Conservation (phyloP, 2,329 filamentous ascomycete species). For the Chaetomium sp. region DNA sequence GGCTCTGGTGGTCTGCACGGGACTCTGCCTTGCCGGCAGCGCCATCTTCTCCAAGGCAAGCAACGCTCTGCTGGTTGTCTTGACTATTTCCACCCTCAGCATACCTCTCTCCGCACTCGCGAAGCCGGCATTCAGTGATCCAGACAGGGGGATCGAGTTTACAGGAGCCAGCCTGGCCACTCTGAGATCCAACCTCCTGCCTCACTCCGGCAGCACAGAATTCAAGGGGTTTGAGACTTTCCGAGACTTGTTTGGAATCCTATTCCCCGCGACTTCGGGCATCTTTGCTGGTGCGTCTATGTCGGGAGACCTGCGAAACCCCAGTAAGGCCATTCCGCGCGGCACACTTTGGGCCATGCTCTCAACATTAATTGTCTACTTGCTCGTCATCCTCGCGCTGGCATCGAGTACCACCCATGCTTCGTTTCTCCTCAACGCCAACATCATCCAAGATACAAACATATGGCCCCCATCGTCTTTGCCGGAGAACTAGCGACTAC, state of each 20-base stretch:
- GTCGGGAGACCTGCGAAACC: slow-evolving; percentile 82
- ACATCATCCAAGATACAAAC: slow-evolving; percentile 80
- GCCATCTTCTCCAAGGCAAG: slow-evolving; percentile 79
- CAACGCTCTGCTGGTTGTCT: slow-evolving; percentile 70
- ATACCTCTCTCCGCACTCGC: slow-evolving; percentile 78
- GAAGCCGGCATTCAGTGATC: slow-evolving; percentile 66
- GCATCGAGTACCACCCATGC: slow-evolving; percentile 73
- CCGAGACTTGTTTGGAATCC: slow-evolving; percentile 80
- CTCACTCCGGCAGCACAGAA: slow-evolving; percentile 65
- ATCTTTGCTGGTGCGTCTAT: slow-evolving; percentile 78
- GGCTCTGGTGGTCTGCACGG: slow-evolving; percentile 70
- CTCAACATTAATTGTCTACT: slow-evolving; percentile 75
- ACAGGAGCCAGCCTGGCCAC: slow-evolving; percentile 75
- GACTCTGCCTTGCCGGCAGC: slow-evolving; percentile 77
- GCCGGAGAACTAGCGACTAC: slow-evolving; percentile 81
- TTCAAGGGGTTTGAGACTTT: slow-evolving; percentile 69
- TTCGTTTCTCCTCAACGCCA: slow-evolving; percentile 73
- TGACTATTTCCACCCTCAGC: slow-evolving; percentile 74
- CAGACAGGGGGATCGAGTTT: slow-evolving; percentile 67
- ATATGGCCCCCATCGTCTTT: slow-evolving; percentile 73
- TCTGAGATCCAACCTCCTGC: slow-evolving; percentile 72
- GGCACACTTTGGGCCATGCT: slow-evolving; percentile 79
- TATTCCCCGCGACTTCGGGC: slow-evolving; percentile 72
- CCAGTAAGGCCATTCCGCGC: slow-evolving; percentile 80
- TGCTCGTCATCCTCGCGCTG: slow-evolving; percentile 76